These are phyloP conservation scores for Venturia asperata DNA, from an alignment of 2,329 filamentous ascomycete genomes.

Conservation along the genomic window DNA sequence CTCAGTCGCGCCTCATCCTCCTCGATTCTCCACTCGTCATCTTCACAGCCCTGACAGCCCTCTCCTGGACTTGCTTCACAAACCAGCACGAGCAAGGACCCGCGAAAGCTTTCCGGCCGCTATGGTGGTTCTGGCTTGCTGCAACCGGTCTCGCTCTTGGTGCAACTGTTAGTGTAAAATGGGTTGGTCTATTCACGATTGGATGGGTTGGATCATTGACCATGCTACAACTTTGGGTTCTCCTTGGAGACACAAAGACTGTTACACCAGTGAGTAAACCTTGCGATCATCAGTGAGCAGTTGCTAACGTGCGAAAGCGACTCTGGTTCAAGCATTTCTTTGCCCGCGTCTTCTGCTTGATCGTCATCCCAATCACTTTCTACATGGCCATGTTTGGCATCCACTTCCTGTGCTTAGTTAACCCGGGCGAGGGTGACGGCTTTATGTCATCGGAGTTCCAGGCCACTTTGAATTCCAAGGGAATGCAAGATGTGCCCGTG, in stretches of 20 bases:
- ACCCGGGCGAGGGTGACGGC: slow-evolving; percentile 93
- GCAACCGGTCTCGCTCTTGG: slow-evolving; percentile 82
- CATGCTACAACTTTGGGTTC: slow-evolving; percentile 84
- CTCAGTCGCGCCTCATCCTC: slow-evolving; percentile 89
- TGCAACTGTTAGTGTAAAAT: slow-evolving; percentile 91
- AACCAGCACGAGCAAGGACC: slow-evolving; percentile 96
- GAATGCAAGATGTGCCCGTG: slow-evolving; percentile 89
- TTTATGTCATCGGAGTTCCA: slow-evolving; percentile 99
- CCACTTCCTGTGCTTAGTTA: slow-evolving; percentile 86
- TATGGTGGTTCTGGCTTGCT: slow-evolving; percentile 97
- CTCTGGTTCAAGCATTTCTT: slow-evolving; percentile 91
- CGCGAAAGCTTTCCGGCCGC: slow-evolving; percentile 73
- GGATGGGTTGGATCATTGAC: slow-evolving; percentile 95
- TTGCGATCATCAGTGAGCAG: not conserved
- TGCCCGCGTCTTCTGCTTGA: slow-evolving; percentile 82
- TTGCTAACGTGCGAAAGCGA: slow-evolving; percentile 42
- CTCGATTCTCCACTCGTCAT: slow-evolving; percentile 92
- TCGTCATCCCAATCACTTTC: slow-evolving; percentile 79
- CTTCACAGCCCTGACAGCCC: slow-evolving; percentile 83
- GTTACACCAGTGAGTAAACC: slow-evolving; percentile 60
- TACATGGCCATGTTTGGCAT: slow-evolving; percentile 97
- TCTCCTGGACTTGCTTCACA: slow-evolving; percentile 86
- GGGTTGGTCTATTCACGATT: slow-evolving; percentile 97
- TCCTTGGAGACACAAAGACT: slow-evolving; percentile 80
- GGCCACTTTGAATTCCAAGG: slow-evolving; percentile 91